These are phyloP conservation scores for Gracilariopsis chorda DNA, from an alignment of 23 red algal genomes.

Conservation along the genomic window DNA sequence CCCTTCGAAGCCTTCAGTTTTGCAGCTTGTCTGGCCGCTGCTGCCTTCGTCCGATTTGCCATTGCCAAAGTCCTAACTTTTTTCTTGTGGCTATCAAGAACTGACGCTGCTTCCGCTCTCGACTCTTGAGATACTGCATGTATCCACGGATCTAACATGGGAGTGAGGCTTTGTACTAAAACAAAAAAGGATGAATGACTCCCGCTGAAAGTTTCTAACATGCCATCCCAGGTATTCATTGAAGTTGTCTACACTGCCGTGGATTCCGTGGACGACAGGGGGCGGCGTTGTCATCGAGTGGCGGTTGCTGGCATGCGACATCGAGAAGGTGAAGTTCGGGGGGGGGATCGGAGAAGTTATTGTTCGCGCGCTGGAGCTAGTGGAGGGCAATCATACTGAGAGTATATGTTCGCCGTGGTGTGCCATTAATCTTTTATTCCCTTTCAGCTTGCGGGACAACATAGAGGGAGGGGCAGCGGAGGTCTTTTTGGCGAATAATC, in stretches of 20 bases:
- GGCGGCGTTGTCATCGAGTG: too few species aligned
- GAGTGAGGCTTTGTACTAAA: neutral
- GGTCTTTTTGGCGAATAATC: too few species aligned
- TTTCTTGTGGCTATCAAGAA: slow-evolving; percentile 24
- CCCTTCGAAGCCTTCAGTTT: slow-evolving; percentile 33
- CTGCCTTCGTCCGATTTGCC: slow-evolving; percentile 34
- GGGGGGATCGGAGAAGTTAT: too few species aligned
- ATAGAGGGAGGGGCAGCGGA: too few species aligned
- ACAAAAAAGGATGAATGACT: neutral
- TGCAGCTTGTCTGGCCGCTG: slow-evolving; percentile 42
- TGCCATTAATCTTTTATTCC: too few species aligned
- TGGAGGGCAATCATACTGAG: too few species aligned
- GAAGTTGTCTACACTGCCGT: neutral
- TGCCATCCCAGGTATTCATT: slow-evolving; percentile 15
- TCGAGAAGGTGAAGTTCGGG: too few species aligned
- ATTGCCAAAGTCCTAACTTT: slow-evolving; percentile 22
- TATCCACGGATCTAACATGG: slow-evolving; percentile 44
- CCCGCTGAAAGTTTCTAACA: neutral
- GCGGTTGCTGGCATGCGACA: too few species aligned
- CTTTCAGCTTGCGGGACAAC: too few species aligned
- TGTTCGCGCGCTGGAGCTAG: too few species aligned
- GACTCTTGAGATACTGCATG: slow-evolving; percentile 47
- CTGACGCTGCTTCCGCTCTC: slow-evolving; percentile 45
- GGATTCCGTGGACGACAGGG: too few species aligned
- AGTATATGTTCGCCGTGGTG: too few species aligned